These are phyloP conservation scores for Podospora pseudoanserina DNA, from an alignment of 495 filamentous ascomycete genomes.

Conservation along the genomic window DNA sequence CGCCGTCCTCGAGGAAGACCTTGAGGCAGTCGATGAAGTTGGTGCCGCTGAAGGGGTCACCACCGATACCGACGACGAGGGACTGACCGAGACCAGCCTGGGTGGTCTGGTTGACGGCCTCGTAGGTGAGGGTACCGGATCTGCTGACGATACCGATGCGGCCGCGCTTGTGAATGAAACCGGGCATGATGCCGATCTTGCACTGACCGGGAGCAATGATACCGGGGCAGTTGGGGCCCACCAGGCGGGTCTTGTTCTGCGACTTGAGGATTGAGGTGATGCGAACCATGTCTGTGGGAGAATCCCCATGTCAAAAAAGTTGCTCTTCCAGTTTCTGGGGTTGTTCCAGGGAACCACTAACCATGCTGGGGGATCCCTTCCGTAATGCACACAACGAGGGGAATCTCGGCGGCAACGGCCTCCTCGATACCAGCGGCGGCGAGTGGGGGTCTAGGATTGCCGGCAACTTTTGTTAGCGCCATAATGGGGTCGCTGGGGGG, in stretches of 20 bases:
- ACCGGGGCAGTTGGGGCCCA: constrained; percentile 97
- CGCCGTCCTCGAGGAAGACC: constrained; percentile 92
- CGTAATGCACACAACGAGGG: constrained; percentile 94
- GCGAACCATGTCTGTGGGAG: constrained; percentile 84
- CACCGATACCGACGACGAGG: constrained; percentile 96
- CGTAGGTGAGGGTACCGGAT: constrained; percentile 97
- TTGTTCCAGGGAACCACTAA: constrained; percentile 39
- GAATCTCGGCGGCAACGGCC: constrained; percentile 86
- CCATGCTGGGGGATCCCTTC: constrained; percentile 97
- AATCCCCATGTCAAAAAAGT: constrained; percentile 14
- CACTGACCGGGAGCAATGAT: constrained; percentile 97
- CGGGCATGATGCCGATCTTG: constrained; percentile 99
- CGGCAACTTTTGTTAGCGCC: constrained; percentile 4
- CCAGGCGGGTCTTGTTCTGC: constrained; percentile 91
- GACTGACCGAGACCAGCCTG: constrained; percentile 95
- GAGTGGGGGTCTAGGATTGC: constrained; percentile 67
- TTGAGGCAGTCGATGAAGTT: constrained; percentile 99
- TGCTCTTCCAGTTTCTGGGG: background rate
- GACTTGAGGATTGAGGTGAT: constrained; percentile 98
- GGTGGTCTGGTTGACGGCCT: constrained; percentile 99
- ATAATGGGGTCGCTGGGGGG: background rate
- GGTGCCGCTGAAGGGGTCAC: constrained; percentile 97
- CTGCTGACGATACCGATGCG: constrained; percentile 97
- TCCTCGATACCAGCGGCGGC: constrained; percentile 96
- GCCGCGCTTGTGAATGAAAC: constrained; percentile 99